phyloP scores from a whole-genome alignment of 345 rosid species.

The Arabidopsis thaliana region DNA sequence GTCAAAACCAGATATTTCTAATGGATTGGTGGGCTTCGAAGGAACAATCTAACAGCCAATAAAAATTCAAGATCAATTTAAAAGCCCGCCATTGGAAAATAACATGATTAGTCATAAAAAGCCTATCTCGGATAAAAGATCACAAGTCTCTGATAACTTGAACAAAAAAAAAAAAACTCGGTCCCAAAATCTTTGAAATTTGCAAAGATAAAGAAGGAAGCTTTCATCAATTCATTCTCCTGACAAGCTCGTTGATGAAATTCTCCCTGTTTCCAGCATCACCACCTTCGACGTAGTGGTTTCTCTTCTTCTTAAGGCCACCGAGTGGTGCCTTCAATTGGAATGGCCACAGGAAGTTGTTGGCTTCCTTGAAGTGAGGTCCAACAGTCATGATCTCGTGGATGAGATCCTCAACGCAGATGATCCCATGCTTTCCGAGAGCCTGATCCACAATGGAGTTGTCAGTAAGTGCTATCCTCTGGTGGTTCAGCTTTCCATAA shows the following conservation, averaged over 20 bases:
- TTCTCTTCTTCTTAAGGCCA: slow-evolving; percentile 82
- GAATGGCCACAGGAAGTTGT: slow-evolving; percentile 88
- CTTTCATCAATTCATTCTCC: slow-evolving; percentile 74
- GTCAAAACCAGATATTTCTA: too few species aligned
- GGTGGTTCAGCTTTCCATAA: slow-evolving; percentile 68
- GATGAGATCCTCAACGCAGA: slow-evolving; percentile 78
- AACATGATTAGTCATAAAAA: not conserved
- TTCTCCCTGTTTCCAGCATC: slow-evolving; percentile 87
- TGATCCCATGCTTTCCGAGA: slow-evolving; percentile 68
- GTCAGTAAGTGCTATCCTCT: slow-evolving; percentile 64
- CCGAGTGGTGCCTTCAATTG: slow-evolving; percentile 81
- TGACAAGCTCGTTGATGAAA: slow-evolving; percentile 63
- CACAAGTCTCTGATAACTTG: slow-evolving; percentile 3
- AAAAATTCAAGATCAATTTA: too few species aligned
- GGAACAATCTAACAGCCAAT: too few species aligned
- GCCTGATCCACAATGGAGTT: slow-evolving; percentile 69
- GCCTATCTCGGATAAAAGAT: slow-evolving; percentile 17
- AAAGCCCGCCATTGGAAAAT: too few species aligned
- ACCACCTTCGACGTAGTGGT: slow-evolving; percentile 88
- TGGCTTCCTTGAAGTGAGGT: slow-evolving; percentile 73
- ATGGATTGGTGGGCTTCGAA: too few species aligned
- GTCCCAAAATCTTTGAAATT: slow-evolving; percentile 26
- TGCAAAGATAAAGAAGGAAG: slow-evolving; percentile 4
- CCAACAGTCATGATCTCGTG: slow-evolving; percentile 93
- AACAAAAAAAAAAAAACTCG: not conserved